Evolutionary conservation across 208 protist species (phyloP).

Genomic region (Leishmania major): DNA sequence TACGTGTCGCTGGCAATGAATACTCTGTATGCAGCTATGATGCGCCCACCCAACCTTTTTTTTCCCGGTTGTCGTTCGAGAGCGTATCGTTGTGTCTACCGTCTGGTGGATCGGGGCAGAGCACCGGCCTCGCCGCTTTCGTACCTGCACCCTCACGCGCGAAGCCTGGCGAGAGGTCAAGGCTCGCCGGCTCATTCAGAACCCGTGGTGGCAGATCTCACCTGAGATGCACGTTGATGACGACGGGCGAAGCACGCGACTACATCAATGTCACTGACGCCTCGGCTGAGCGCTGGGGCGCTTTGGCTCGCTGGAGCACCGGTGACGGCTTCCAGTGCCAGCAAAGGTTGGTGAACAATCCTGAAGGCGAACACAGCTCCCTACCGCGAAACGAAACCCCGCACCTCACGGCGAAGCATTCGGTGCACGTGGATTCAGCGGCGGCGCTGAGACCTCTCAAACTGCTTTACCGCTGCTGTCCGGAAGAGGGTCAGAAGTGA

Average conservation of each 20-base stretch:
- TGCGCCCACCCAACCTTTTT: not conserved
- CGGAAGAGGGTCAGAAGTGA: not conserved
- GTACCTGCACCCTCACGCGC: constrained; percentile 6
- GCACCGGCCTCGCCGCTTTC: not conserved
- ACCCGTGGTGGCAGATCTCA: constrained; percentile 4
- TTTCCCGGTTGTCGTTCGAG: not conserved
- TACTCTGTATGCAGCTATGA: not conserved
- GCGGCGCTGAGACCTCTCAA: not conserved
- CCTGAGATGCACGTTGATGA: not conserved
- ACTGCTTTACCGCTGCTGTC: not conserved
- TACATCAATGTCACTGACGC: not conserved
- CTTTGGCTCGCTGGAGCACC: not conserved
- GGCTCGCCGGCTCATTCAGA: not conserved
- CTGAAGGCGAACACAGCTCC: not conserved
- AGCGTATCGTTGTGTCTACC: not conserved
- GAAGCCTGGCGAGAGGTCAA: not conserved
- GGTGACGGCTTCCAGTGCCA: not conserved
- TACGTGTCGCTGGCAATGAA: too few species aligned
- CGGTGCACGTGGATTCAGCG: not conserved
- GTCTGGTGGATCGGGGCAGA: not conserved
- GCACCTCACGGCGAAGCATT: constrained; percentile 3
- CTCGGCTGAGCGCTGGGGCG: not conserved
- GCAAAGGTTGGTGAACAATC: not conserved
- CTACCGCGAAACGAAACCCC: not conserved
- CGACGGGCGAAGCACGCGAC: not conserved